Base-by-base conservation (phyloP, 169 alveolate species). In the Perkinsus chesapeaki region DNA sequence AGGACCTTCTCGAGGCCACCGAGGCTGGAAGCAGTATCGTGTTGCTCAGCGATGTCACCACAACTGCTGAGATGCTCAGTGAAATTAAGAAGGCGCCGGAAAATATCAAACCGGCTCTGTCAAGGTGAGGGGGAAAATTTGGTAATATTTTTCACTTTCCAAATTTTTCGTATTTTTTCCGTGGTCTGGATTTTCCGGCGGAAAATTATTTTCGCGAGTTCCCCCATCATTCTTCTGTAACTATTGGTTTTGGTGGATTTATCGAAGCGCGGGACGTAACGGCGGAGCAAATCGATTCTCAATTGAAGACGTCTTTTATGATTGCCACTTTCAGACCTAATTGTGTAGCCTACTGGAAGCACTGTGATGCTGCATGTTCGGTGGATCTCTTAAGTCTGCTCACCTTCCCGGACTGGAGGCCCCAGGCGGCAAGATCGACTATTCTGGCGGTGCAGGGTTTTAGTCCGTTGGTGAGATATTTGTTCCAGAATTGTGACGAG, bases 401-500 rank as follows among this genome's bases (percentile, higher is more conserved):
- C 82, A 47, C 38, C 93, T 91, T 91, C 93, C 93, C 93, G 39
- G 93, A 91, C 39, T 91, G 93, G 93, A 34, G 60, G 43, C 93
- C 93, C 3, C 39, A 39, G 39, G 93, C 93, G 73, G 60, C 82
- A 3, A 27, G 82, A 20, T 60, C 82, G 3, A 60, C 82, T 34
- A 60, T 60, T 7, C 3, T 60, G 82, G 82, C 82, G 12, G 82
- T 60, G 82, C 82, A 91, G 92, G 60, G 39, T 10, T 94, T 92
- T 39, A 90, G 91, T 39, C 95, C 95, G 3, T 31, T 92, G 92
- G 95, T 94, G 73, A 93, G 92, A 34, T 91, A 73, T 93, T 39
- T 94, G 39, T 94, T 92, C 95, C 95, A 94, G 93, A 92, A 91
- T 48, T 91, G 93, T 37, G 95, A 94, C 48, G 94, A 94, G 94